Evolutionary conservation across 2,329 filamentous ascomycete genomes (phyloP).

Genomic region (Bipolaris oryzae): DNA sequence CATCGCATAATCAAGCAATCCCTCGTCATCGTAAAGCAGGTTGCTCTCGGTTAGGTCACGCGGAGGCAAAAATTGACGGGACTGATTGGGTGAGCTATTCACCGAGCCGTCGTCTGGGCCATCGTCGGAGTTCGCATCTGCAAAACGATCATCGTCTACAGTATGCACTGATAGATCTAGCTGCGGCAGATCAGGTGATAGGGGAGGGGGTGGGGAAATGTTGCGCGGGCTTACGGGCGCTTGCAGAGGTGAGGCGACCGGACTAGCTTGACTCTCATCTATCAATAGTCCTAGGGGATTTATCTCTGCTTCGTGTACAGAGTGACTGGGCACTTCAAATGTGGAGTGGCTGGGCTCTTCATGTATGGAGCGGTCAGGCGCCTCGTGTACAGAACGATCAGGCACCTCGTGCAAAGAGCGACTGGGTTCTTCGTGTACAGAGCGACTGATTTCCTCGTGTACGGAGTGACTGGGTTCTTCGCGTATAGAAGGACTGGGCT

Average conservation of each 20-base stretch:
- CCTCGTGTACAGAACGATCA: constrained; percentile 6
- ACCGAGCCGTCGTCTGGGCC: constrained; percentile 25
- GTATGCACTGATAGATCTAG: constrained; percentile 39
- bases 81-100: constrained; percentile 12
- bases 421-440: not conserved
- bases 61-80: constrained; percentile 13
- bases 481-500: not conserved
- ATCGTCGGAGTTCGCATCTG: constrained; percentile 50
- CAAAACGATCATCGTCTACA: constrained; percentile 50
- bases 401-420: constrained; percentile 18
- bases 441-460: not conserved
- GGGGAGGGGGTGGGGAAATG: constrained; percentile 2
- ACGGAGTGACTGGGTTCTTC: not conserved
- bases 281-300: not conserved
- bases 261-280: constrained; percentile 1
- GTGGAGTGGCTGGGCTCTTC: not conserved
- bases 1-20: constrained; percentile 42
- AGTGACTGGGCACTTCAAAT: not conserved
- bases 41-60: constrained; percentile 36
- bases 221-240: constrained; percentile 6
- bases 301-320: constrained; percentile 3
- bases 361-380: not conserved
- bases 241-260: constrained; percentile 5
- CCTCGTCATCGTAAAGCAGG: constrained; percentile 44
- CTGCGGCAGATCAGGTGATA: constrained; percentile 10